Evolutionary conservation across 164 flowering plant genomes (phyloP).

Genomic region (Taxillus chinensis): DNA sequence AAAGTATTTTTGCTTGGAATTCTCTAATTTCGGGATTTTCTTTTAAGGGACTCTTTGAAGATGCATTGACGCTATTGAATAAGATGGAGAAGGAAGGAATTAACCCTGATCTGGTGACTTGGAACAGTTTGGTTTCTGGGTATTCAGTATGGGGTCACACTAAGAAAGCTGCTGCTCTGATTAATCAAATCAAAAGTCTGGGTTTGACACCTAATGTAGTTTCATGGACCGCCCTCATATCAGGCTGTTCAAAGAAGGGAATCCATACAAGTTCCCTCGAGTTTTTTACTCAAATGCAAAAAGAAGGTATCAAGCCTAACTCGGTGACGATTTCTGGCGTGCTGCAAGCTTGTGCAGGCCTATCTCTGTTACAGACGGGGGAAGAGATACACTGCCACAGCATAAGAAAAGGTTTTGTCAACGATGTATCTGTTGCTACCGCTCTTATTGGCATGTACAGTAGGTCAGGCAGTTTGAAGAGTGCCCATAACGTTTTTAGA

Average conservation of each 20-base stretch:
- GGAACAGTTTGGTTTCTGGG: constrained; percentile 50
- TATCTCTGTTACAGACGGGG: constrained; percentile 44
- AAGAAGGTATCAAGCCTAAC: constrained; percentile 42
- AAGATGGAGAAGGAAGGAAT: constrained; percentile 44
- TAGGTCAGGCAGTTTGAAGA: constrained; percentile 38
- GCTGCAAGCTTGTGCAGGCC: constrained; percentile 44
- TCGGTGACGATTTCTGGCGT: constrained; percentile 40
- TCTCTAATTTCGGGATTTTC: constrained; percentile 49
- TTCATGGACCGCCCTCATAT: constrained; percentile 66
- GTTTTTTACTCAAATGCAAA: constrained; percentile 36
- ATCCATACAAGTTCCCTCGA: constrained; percentile 28
- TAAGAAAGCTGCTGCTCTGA: constrained; percentile 36
- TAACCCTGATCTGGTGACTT: constrained; percentile 49
- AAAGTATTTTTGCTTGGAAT: constrained; percentile 55
- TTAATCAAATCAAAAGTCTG: constrained; percentile 28
- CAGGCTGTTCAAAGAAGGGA: constrained; percentile 44
- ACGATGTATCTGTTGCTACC: constrained; percentile 38
- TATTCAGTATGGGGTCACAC: constrained; percentile 33
- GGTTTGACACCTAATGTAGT: constrained; percentile 50
- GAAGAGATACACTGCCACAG: constrained; percentile 42
- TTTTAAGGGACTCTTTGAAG: constrained; percentile 32
- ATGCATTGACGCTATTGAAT: constrained; percentile 26
- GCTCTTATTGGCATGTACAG: constrained; percentile 56
- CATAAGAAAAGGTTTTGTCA: constrained; percentile 25
- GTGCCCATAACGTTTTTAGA: constrained; percentile 29